These are phyloP conservation scores for Candida labiduridarum DNA, from an alignment of 1,139 yeast species.

Conservation along the genomic window DNA sequence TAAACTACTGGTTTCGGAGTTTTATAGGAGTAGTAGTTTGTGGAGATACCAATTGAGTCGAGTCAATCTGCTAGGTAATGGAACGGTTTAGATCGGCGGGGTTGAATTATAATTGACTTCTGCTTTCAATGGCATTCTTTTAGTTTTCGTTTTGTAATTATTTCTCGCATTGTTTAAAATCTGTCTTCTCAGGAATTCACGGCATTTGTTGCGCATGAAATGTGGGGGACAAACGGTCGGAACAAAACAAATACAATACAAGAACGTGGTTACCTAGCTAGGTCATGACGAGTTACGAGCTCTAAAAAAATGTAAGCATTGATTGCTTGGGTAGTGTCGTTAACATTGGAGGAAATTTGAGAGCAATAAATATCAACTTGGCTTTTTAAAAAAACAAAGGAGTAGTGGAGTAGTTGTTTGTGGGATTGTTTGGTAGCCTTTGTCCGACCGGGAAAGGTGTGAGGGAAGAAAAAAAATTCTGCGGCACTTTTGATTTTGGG, in stretches of 20 bases:
- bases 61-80: too few relatives aligned
- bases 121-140: neutral
- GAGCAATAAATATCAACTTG: neutral
- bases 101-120: neutral
- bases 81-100: too few relatives aligned
- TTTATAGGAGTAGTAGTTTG: too few relatives aligned
- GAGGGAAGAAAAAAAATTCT: neutral
- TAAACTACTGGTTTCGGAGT: too few relatives aligned
- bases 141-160: too few relatives aligned
- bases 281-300: neutral
- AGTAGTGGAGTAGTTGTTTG: neutral
- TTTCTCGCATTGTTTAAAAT: neutral
- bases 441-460: conserved; percentile 2
- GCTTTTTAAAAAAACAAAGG: neutral
- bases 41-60: too few relatives aligned
- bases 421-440: neutral
- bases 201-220: neutral
- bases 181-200: conserved; percentile 3
- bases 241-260: neutral
- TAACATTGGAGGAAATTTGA: neutral
- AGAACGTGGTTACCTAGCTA: neutral
- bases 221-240: neutral
- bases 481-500: conserved; percentile 1
- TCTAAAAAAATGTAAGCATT: neutral
- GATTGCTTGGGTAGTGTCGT: too few relatives aligned